Base-by-base conservation (phyloP, 108 stramenopile genomes). In the Fragilariopsis cylindrus region DNA sequence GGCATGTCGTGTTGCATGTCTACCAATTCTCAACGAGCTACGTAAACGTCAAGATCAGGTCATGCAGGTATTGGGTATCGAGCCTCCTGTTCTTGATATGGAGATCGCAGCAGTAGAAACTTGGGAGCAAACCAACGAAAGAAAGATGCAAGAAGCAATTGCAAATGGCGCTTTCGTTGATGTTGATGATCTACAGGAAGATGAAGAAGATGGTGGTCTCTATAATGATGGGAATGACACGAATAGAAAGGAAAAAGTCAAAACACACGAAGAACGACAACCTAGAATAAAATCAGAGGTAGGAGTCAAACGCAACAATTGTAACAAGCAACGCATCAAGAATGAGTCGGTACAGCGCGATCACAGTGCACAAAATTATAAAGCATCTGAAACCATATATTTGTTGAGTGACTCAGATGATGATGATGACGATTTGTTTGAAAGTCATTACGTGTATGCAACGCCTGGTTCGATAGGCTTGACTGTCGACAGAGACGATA, bases 81-180 rank as follows among this genome's bases (percentile, higher is more conserved):
- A 77, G 67, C 72, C 76, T 2, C 79, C 80, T 55, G 82, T 76
- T 5, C 53, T 80, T 8, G 81, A 85, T 40, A 56, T 85, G 41
- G 81, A 82, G 47, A 67, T 85, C 39, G 71, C 79, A 40, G 81
- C 64, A 2, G 84, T 85, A 12, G 84, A 85, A 49, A 85, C 60
- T 44, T 70, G 78, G 42, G 81, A 85, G 39, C 63, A 82, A 42
- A 71, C 16, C 8, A 69, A 81, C 3, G 57, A 68, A 50, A 44
- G 74, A 55, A 74, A 66, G 54, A 57, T 77, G 49, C 65, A 82
- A 45, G 81, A 76, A 60, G 81, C 84, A 46, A 55, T 72, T 45
- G 64, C 66, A 49, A 74, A 62, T 15, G 81, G 81, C 9, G 69
- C 76, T 9, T 50, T 77, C 50, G 49, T 78, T 66, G 80, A 84